Base-by-base conservation (phyloP, 2,329 filamentous ascomycete species). In the Pyrenochaeta sp. region DNA sequence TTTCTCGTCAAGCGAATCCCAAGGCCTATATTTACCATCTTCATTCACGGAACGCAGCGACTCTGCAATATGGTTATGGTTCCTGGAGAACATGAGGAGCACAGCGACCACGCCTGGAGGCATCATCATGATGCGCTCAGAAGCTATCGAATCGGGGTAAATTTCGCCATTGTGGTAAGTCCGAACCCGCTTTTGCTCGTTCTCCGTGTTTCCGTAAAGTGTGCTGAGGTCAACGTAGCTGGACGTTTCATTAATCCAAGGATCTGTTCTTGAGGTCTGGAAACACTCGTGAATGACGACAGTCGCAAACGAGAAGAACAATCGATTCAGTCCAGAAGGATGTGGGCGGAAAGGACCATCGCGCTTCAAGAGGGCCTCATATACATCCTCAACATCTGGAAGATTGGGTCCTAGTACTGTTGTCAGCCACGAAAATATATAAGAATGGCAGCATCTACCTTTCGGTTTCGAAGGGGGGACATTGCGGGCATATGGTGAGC, bases 41-140 rank as follows among this genome's bases (percentile, higher is more conserved):
- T 97, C 93, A 66, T 97, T 96, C 76, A 97, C 93, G 22, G 85
- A 81, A 0, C 90, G 89, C 22, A 97, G 81, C 58, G 93, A 90
- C 52, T 88, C 85, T 1, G 90, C 92, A 0, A 93, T 86, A 65
- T 94, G 85, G 77, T 97, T 97, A 78, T 97, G 93, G 78, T 95
- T 95, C 12, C 81, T 76, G 52, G 83, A 84, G 79, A 90, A 91
- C 76, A 90, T 84, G 58, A 91, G 85, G 28, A 91, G 76, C 59
- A 91, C 78, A 24, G 86, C 84, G 52, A 86, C 85, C 27, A 90
- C 87, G n/a, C 89, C 89, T 0, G 88, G 85, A 2, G 89, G 89
- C 59, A 90, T 88, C 1, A 85, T 84, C 19, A 91, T 79, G 2
- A 90, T 79, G 12, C 89, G 83, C 62, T 85, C 84, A 62, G 90